Base-by-base conservation (phyloP, 164 flowering plant species). In the Berberis thunbergii region DNA sequence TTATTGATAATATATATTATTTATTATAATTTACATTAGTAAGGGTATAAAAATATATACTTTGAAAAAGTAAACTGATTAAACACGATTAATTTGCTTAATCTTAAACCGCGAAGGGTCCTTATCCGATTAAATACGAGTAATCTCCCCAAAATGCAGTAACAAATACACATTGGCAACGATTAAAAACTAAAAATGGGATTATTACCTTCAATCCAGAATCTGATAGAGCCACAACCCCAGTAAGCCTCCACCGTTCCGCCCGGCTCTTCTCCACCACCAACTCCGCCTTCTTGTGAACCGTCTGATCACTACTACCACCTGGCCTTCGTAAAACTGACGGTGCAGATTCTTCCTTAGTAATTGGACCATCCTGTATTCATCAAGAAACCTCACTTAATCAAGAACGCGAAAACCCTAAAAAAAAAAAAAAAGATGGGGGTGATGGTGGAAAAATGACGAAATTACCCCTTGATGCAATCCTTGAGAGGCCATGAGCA, bases 401-500 rank as follows among this genome's bases (percentile, higher is more conserved):
- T 1, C 38, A 5, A 26, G 7, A 26, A 13, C 54, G 1, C 54
- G 3, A 6, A 52, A 48, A 48, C 46, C 57, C 45, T 63, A 63
- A 48, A 12, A 52, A 52, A 44, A 63, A n/a, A n/a, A 3, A 44
- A 39, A 26, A 12, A 48, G 44, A 49, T 45, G 13, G 39, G n/a
- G 52, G 7, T 4, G 4, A 48, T n/a, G 52, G 39, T 45, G 4
- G 60, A 44, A 4, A 2, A 54, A 45, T 3, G 42, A 12, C 8
- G 6, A 43, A 64, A 6, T 4, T 83, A 93, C 98, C 89, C 97
- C 98, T 86, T 93, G 98, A 56, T 93, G 97, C 48, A 93, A 64
- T 12, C 98, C 98, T 59, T 88, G 88, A 61, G 97, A 83, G 59
- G 91, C 89, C 76, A 93, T 69, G 58, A 93, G 89, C 97, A 89